Evolutionary conservation across 768 basidiomycete genomes (phyloP).

Genomic region (Tubosaeta sp.): DNA sequence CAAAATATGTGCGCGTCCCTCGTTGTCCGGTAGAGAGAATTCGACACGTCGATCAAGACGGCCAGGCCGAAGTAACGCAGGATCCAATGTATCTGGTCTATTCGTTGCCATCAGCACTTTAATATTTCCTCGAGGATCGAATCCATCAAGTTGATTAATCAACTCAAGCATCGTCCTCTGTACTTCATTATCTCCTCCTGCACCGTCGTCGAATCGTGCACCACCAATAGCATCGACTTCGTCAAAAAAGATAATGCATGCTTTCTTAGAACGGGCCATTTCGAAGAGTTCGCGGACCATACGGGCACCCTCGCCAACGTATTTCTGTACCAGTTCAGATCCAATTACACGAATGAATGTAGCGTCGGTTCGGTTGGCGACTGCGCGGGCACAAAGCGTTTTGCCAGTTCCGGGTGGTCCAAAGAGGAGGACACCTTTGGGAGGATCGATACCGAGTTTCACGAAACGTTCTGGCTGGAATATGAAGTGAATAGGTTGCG

Average conservation of each 20-base stretch:
- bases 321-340: slow-evolving; percentile 99
- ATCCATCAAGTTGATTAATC: slow-evolving; percentile 98
- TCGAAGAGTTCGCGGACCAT: slow-evolving; percentile 99
- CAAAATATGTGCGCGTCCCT: slow-evolving; percentile 94
- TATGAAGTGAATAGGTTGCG: slow-evolving; percentile 14
- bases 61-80: slow-evolving; percentile 91
- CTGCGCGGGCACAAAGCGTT: slow-evolving; percentile 95
- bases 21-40: slow-evolving; percentile 90
- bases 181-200: slow-evolving; percentile 98
- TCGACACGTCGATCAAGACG: slow-evolving; percentile 97
- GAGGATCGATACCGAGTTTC: slow-evolving; percentile 97
- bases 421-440: slow-evolving; percentile 94
- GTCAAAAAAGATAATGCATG: slow-evolving; percentile 99
- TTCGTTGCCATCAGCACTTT: slow-evolving; percentile 99
- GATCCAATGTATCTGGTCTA: slow-evolving; percentile 97
- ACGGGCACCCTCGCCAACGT: slow-evolving; percentile 97
- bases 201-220: slow-evolving; percentile 96
- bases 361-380: slow-evolving; percentile 97
- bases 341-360: slow-evolving; percentile 99
- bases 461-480: slow-evolving; percentile 96
- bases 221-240: slow-evolving; percentile 99
- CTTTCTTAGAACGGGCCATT: slow-evolving; percentile 98
- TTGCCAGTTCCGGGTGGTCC: slow-evolving; percentile 99
- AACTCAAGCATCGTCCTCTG: slow-evolving; percentile 99
- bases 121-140: slow-evolving; percentile 98